Percentiles rank a stretch among this genome's conserved stretches.
Conservation (phyloP, 2,329 filamentous ascomycete species). For the Aspergillus neotritici region DNA sequence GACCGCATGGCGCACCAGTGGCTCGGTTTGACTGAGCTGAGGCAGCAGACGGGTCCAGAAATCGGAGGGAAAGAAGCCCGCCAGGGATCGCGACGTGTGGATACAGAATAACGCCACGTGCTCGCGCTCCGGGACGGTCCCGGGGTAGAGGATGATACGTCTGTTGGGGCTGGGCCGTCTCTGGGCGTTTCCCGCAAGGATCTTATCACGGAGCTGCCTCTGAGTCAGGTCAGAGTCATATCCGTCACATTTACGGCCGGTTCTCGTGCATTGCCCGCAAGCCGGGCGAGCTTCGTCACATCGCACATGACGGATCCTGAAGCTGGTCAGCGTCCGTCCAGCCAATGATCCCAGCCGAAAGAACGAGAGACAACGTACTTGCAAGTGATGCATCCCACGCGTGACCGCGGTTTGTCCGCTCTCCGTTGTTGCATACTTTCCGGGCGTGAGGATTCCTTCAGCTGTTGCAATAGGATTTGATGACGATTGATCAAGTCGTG, state of each 20-base stretch:
- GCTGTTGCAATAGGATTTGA: too few relatives aligned
- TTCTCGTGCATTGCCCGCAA: slow-evolving; percentile 50
- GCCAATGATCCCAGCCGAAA: neutral
- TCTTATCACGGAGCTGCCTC: slow-evolving; percentile 7
- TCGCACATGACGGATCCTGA: slow-evolving; percentile 52
- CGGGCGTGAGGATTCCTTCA: too few relatives aligned
- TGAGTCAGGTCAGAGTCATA: slow-evolving; percentile 32
- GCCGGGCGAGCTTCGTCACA: slow-evolving; percentile 52
- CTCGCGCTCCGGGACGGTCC: slow-evolving; percentile 28
- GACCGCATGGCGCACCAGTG: slow-evolving; percentile 47
- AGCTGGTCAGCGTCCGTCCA: neutral
- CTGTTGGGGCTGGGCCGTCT: slow-evolving; percentile 10
- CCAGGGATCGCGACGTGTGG: slow-evolving; percentile 39
- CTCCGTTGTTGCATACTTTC: too few relatives aligned
- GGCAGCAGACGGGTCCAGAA: slow-evolving; percentile 38
- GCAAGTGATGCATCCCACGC: slow-evolving; percentile 49
- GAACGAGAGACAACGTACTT: slow-evolving; percentile 41
- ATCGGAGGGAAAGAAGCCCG: slow-evolving; percentile 36
- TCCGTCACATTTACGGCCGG: slow-evolving; percentile 54
- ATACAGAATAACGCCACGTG: slow-evolving; percentile 39
- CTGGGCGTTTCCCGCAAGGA: neutral
- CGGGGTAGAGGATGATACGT: slow-evolving; percentile 16
- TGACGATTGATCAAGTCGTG: too few relatives aligned
- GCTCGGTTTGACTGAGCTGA: slow-evolving; percentile 43
- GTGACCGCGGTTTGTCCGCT: slow-evolving; percentile 5